Conservation (phyloP, 1,284 basidiomycete genomes). For the Puccinia polysora region DNA sequence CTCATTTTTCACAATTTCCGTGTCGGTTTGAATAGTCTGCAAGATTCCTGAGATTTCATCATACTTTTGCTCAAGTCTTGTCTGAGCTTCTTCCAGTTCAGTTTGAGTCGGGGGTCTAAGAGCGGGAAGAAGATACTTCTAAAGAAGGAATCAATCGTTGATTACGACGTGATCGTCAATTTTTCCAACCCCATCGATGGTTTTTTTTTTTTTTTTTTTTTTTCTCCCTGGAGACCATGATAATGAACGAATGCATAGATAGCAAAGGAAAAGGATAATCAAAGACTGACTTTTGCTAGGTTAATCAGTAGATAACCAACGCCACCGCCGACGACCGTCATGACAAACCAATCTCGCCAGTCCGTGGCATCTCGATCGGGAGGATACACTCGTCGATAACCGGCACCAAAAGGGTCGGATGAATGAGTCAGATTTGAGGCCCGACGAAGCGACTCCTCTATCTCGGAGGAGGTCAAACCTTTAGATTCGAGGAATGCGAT, state of each 20-base stretch:
- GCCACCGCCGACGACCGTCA: conserved; percentile 35
- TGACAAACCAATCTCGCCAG: conserved; percentile 42
- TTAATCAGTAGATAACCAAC: conserved; percentile 34
- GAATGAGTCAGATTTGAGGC: conserved; percentile 16
- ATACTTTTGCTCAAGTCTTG: conserved; percentile 33
- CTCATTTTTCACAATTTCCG: conserved; percentile 20
- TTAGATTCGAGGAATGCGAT: conserved; percentile 41
- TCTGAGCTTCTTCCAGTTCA: conserved; percentile 34
- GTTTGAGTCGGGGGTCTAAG: conserved; percentile 35
- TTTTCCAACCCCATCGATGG: too few relatives aligned
- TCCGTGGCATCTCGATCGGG: conserved; percentile 13
- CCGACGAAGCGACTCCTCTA: conserved; percentile 21
- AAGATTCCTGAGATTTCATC: conserved; percentile 20
- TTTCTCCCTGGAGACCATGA: too few relatives aligned
- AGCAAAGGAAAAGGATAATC: background rate
- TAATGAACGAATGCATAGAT: background rate
- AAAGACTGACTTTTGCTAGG: conserved; percentile 11
- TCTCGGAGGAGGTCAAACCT: conserved; percentile 28
- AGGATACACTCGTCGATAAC: conserved; percentile 12
- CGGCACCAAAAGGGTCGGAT: background rate
- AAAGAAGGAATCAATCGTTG: background rate
- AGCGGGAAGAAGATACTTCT: conserved; percentile 31
- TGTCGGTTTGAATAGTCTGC: conserved; percentile 19
- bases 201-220: too few relatives aligned
- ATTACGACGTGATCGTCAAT: too few relatives aligned